phyloP scores from a whole-genome alignment of 2,329 filamentous ascomycete genomes.

The Colletotrichum chlorophyti region DNA sequence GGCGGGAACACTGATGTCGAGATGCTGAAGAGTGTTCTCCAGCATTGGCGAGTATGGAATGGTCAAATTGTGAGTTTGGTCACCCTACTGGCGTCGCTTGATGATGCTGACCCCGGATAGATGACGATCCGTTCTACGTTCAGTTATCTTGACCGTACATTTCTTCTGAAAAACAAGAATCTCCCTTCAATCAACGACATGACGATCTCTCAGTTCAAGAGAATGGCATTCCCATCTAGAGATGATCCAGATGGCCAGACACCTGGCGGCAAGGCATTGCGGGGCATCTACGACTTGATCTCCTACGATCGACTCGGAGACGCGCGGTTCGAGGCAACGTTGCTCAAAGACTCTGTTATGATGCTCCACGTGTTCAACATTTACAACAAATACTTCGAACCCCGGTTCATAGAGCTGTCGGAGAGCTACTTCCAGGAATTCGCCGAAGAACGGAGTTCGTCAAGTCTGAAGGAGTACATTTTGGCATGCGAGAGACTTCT shows the following conservation, averaged over 20 bases:
- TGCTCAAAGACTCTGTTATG: slow-evolving; percentile 78
- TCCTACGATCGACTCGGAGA: slow-evolving; percentile 70
- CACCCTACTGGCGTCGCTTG: slow-evolving; percentile 26
- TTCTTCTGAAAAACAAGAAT: slow-evolving; percentile 77
- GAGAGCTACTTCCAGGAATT: slow-evolving; percentile 73
- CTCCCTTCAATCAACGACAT: slow-evolving; percentile 80
- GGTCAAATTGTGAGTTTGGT: slow-evolving; percentile 68
- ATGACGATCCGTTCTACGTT: slow-evolving; percentile 85
- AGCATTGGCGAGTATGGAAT: slow-evolving; percentile 80
- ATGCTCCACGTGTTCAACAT: slow-evolving; percentile 87
- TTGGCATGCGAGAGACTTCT: slow-evolving; percentile 73
- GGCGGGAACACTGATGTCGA: slow-evolving; percentile 64
- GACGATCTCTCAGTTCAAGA: slow-evolving; percentile 77
- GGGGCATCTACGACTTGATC: slow-evolving; percentile 79
- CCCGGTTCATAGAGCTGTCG: slow-evolving; percentile 72
- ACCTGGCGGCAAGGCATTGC: slow-evolving; percentile 47
- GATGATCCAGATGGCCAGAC: slow-evolving; percentile 28
- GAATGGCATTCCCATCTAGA: slow-evolving; percentile 53
- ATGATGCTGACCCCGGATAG: slow-evolving; percentile 45
- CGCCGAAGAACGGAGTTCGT: slow-evolving; percentile 68
- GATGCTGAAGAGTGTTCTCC: slow-evolving; percentile 62
- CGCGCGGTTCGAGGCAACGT: slow-evolving; percentile 61
- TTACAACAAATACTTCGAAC: slow-evolving; percentile 83
- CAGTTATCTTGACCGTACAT: slow-evolving; percentile 92
- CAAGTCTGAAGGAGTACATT: slow-evolving; percentile 78